A percentile compares a stretch with the other conserved stretches of the same genome.
phyloP scores from a whole-genome alignment of 768 basidiomycete genomes.

The Paxillus ammoniavirescens region DNA sequence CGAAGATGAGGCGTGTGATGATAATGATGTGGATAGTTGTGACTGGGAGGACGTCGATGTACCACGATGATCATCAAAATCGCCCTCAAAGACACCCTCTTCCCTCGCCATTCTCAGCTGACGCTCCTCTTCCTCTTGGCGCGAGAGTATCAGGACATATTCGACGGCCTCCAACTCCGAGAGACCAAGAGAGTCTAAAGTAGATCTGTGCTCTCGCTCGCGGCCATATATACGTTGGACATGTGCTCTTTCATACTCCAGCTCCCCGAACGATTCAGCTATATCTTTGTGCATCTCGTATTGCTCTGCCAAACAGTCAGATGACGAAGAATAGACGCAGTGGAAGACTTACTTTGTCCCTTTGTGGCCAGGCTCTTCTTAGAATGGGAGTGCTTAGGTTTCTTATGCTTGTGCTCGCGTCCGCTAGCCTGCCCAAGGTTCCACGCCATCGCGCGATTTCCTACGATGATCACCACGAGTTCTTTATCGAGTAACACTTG shows the following conservation, averaged over 20 bases:
- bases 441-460: slow-evolving; percentile 66
- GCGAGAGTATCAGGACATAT: slow-evolving; percentile 81
- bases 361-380: slow-evolving; percentile 36
- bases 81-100: slow-evolving; percentile 57
- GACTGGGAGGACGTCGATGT: slow-evolving; percentile 17
- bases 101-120: slow-evolving; percentile 28
- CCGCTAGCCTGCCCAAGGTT: slow-evolving; percentile 48
- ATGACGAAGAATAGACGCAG: background rate
- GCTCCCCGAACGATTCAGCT: slow-evolving; percentile 50
- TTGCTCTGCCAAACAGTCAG: slow-evolving; percentile 46
- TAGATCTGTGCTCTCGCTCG: slow-evolving; percentile 55
- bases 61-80: slow-evolving; percentile 30
- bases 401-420: slow-evolving; percentile 30
- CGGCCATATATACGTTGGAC: slow-evolving; percentile 40
- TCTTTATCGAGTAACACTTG: slow-evolving; percentile 57
- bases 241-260: slow-evolving; percentile 49
- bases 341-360: slow-evolving; percentile 42
- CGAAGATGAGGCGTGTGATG: slow-evolving; percentile 17
- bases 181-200: slow-evolving; percentile 63
- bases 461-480: slow-evolving; percentile 57
- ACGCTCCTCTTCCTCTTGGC: slow-evolving; percentile 57
- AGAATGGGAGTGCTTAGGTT: slow-evolving; percentile 27
- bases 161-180: slow-evolving; percentile 74
- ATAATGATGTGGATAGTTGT: slow-evolving; percentile 4
- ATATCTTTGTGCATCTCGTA: slow-evolving; percentile 63